Base-by-base conservation (phyloP, 768 basidiomycete genomes). In the Dioszegia hungarica region DNA sequence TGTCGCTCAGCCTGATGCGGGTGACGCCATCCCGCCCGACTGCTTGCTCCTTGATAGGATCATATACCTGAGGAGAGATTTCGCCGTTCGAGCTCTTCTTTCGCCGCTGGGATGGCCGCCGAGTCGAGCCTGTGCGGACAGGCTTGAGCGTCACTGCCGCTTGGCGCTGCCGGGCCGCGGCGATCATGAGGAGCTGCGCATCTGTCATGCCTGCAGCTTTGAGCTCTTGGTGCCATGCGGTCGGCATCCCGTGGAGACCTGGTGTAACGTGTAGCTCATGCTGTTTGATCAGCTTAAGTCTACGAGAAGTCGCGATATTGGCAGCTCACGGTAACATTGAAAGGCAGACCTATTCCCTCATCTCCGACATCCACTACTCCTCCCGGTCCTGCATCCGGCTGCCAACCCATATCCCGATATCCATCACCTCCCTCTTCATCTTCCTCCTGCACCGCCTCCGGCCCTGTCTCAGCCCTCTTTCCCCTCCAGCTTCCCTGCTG, bases 251-350 rank as follows among this genome's bases (percentile, higher is more conserved):
- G 4, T 55, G 58, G 12, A 72, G 47, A 33, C 64, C 62, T 1
- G 62, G 63, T 10, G 62, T 61, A 6, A 72, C 61, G 43, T 72
- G 70, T 2, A 72, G 52, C 22, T 68, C 70, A 43, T 72, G 70
- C 70, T 72, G 61, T 17, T 36, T n/a, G 33, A 27, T 36, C 3
- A 24, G 17, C 33, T 14, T 37, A 25, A 14, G 25, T 38, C 10
- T n/a, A 12, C 51, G 20, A 14, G 31, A 34, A 37, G 9, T 27
- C 1, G 34, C 5, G 17, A 47, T 22, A n/a, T 11, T 17, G 11
- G 22, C n/a, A n/a, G 63, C 67, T 55, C 48, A 72, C 70, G 25
- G 48, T 61, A 25, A 68, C 57, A 20, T 68, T 65, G 55, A 64
- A 72, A 1, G 70, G 70, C 34, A 55, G 31, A 8, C 61, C 60